phyloP scores from a whole-genome alignment of 2,329 filamentous ascomycete species.

The Arthrobotrys conoides region DNA sequence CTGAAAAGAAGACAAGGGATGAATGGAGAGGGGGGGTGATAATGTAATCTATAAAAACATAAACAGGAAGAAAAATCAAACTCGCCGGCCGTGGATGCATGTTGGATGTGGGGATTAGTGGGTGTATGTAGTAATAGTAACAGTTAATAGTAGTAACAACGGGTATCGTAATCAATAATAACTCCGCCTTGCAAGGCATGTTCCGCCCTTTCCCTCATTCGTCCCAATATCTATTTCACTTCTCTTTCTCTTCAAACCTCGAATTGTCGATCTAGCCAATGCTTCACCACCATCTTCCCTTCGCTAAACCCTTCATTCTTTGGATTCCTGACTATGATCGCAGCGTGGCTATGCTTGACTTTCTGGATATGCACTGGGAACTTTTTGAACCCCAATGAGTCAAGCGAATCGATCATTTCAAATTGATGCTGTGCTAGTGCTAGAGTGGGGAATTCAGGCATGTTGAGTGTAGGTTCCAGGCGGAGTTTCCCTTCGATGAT shows the following conservation, averaged over 20 bases:
- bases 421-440: constrained; percentile 86
- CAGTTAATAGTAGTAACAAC: constrained; percentile 13
- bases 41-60: background rate
- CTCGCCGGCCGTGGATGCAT: constrained; percentile 23
- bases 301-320: constrained; percentile 79
- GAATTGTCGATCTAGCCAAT: constrained; percentile 86
- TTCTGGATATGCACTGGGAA: constrained; percentile 82
- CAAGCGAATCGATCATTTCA: constrained; percentile 82
- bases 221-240: background rate
- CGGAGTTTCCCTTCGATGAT: constrained; percentile 39
- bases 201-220: background rate
- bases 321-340: constrained; percentile 82
- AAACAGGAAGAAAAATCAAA: background rate
- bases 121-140: background rate
- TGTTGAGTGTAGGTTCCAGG: constrained; percentile 64
- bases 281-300: constrained; percentile 81
- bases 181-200: constrained; percentile 4
- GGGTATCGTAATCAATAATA: constrained; percentile 25
- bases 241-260: constrained; percentile 64
- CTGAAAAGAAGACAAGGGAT: no score
- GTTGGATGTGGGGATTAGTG: constrained; percentile 13
- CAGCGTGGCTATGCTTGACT: constrained; percentile 85
- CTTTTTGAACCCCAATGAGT: constrained; percentile 76
- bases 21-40: background rate
- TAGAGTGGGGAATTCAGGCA: constrained; percentile 75